These are phyloP conservation scores for Trypethelium eluteriae DNA, from an alignment of 495 filamentous ascomycete genomes.

Conservation along the genomic window DNA sequence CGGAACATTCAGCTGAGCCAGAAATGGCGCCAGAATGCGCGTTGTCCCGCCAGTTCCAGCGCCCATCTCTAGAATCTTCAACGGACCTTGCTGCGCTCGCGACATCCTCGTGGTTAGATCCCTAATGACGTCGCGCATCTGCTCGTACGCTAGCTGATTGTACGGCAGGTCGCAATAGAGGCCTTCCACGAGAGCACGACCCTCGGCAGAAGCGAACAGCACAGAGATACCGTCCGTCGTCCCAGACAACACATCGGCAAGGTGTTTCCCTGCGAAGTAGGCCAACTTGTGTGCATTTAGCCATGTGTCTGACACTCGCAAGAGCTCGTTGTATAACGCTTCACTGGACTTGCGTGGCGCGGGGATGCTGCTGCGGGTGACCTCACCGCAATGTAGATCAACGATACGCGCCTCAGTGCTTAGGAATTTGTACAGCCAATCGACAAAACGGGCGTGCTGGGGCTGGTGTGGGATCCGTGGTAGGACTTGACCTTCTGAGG, in stretches of 20 bases:
- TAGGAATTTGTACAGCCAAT: not conserved
- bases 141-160: slow-evolving; percentile 36
- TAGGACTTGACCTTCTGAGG: not conserved
- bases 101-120: slow-evolving; percentile 29
- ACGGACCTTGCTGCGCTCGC: slow-evolving; percentile 20
- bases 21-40: not conserved
- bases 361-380: not conserved
- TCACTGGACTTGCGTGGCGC: not conserved
- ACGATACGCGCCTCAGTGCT: not conserved
- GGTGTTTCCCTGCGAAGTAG: not conserved
- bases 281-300: not conserved
- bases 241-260: not conserved
- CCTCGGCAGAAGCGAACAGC: not conserved
- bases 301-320: not conserved
- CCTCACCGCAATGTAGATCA: not conserved
- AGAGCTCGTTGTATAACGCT: not conserved
- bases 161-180: slow-evolving; percentile 40
- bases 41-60: not conserved
- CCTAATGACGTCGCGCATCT: slow-evolving; percentile 42
- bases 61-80: slow-evolving; percentile 30
- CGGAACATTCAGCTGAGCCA: not conserved
- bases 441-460: not conserved
- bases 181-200: not conserved
- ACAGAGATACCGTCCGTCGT: not conserved
- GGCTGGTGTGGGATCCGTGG: not conserved